phyloP scores from a whole-genome alignment of 2,329 filamentous ascomycete genomes.

The Aspergillus sp. region DNA sequence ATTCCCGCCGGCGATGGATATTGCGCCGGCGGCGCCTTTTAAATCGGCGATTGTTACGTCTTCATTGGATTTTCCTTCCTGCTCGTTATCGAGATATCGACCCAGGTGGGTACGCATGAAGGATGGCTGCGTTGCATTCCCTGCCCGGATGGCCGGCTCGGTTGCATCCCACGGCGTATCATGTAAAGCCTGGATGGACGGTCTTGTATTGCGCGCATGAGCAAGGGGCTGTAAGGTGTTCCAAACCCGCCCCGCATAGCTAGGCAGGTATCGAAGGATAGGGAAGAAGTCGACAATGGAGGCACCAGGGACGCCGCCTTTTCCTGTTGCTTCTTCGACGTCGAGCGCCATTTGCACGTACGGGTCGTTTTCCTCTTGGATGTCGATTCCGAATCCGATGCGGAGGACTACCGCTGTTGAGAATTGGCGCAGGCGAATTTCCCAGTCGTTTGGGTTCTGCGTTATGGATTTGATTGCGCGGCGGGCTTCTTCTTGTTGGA shows the following conservation, averaged over 20 bases:
- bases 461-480: conserved; percentile 1
- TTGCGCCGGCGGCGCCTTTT: conserved; percentile 6
- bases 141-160: background rate
- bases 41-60: background rate
- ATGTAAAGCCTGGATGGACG: conserved; percentile 1
- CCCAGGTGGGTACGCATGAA: conserved; percentile 6
- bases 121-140: conserved; percentile 3
- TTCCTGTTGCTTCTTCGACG: conserved; percentile 8
- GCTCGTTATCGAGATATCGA: background rate
- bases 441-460: background rate
- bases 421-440: conserved; percentile 5
- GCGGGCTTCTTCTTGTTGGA: conserved; percentile 9
- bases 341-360: conserved; percentile 12
- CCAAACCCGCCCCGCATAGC: background rate
- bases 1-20: conserved; percentile 9
- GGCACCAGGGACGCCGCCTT: conserved; percentile 6
- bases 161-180: conserved; percentile 9
- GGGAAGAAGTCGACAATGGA: conserved; percentile 12
- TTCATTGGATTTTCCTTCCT: background rate
- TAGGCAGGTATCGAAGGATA: conserved; percentile 2
- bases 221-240: background rate
- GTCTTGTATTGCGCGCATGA: background rate
- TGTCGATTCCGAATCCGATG: conserved; percentile 7
- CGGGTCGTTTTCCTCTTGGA: conserved; percentile 4
- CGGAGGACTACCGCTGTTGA: conserved; percentile 8